Conservation (phyloP, 176 grass and related monocot genomes). For the Carex littledalei region DNA sequence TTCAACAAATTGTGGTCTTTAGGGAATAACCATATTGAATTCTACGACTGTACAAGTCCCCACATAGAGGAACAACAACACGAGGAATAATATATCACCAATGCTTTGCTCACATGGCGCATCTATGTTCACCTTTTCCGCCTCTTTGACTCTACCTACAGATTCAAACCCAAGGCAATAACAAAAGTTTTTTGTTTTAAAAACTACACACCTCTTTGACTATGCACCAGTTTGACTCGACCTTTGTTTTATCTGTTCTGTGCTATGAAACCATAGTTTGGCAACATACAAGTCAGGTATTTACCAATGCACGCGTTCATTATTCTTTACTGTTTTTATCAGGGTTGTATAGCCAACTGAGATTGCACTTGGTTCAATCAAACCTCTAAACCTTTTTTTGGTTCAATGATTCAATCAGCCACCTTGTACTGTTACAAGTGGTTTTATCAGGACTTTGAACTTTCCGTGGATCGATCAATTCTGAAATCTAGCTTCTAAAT, state of each 20-base stretch:
- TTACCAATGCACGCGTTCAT: neutral
- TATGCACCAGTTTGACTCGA: constrained; percentile 1
- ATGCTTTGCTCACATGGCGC: neutral
- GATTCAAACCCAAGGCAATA: neutral
- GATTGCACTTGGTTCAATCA: neutral
- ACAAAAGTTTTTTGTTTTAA: neutral
- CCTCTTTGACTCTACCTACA: constrained; percentile 66
- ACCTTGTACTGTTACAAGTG: neutral
- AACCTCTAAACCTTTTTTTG: neutral
- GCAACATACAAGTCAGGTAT: neutral
- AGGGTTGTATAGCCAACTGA: neutral
- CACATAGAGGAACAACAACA: constrained; percentile 10
- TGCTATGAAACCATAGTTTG: neutral
- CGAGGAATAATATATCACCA: neutral
- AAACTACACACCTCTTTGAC: neutral
- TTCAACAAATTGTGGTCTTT: constrained; percentile 11
- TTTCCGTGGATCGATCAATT: neutral
- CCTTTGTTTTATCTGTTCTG: neutral
- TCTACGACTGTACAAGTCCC: constrained; percentile 13
- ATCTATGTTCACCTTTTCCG: constrained; percentile 51
- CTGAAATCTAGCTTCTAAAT: neutral
- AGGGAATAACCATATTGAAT: constrained; percentile 18
- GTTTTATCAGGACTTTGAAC: neutral
- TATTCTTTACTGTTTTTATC: neutral
- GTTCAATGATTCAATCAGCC: neutral